Conservation (phyloP, 2,329 filamentous ascomycete species). For the Cytospora mali region DNA sequence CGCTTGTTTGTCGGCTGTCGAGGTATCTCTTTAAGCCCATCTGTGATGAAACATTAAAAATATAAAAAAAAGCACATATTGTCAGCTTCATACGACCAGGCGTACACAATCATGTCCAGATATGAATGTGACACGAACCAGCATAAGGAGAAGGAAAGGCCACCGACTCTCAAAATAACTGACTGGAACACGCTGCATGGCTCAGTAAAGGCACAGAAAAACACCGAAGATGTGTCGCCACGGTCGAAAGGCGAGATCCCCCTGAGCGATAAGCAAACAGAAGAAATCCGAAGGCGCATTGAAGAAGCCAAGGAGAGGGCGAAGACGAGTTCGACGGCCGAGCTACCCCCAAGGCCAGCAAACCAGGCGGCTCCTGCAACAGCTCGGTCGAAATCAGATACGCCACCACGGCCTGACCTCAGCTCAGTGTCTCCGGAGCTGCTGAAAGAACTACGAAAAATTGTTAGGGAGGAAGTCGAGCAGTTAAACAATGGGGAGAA, state of each 20-base stretch:
- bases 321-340: conserved; percentile 5
- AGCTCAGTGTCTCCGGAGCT: conserved; percentile 27
- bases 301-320: conserved; percentile 17
- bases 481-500: conserved; percentile 20
- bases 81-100: not conserved
- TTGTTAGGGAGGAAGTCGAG: conserved; percentile 32
- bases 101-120: conserved; percentile 21
- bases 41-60: conserved; percentile 19
- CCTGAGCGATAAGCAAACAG: conserved; percentile 14
- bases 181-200: conserved; percentile 19
- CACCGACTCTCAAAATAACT: conserved; percentile 9
- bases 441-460: conserved; percentile 31
- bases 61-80: not conserved
- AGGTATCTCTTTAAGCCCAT: conserved; percentile 1
- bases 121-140: conserved; percentile 17
- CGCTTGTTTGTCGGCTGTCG: not conserved
- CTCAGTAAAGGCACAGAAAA: conserved; percentile 1
- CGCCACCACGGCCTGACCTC: conserved; percentile 2
- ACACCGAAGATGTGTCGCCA: conserved; percentile 22
- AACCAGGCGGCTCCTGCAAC: not conserved
- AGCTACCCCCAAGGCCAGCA: conserved; percentile 5
- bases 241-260: conserved; percentile 24
- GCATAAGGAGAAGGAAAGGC: conserved; percentile 12
- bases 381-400: not conserved
- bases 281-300: conserved; percentile 20